Percentiles rank a stretch among this genome's conserved stretches.
Conservation (phyloP, 2,329 filamentous ascomycete species). For the Pseudogymnoascus sp. region DNA sequence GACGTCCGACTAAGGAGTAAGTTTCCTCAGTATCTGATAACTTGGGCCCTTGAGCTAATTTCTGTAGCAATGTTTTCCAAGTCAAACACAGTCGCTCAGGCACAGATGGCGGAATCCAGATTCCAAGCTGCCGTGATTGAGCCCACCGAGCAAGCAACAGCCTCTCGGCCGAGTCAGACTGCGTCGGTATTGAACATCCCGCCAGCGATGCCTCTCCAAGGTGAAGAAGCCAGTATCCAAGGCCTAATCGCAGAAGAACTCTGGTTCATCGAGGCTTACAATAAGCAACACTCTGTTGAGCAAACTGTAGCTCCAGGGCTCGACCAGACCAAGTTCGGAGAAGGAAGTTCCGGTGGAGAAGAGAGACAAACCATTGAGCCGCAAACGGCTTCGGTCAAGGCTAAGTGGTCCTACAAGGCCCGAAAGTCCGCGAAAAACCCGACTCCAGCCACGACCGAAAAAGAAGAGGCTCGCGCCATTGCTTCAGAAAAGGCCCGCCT, state of each 20-base stretch:
- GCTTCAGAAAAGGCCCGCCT: background rate
- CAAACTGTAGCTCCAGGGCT: background rate
- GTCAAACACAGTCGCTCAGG: background rate
- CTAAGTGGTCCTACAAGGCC: background rate
- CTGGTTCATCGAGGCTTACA: background rate
- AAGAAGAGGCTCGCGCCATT: background rate
- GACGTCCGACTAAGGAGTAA: background rate
- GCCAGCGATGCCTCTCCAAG: too few relatives aligned
- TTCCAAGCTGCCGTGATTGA: background rate
- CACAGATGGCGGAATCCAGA: background rate
- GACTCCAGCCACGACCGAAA: background rate
- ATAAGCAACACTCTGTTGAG: background rate
- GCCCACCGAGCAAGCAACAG: background rate
- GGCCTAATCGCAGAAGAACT: background rate
- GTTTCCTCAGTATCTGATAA: background rate
- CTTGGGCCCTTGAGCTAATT: background rate
- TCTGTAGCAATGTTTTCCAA: background rate
- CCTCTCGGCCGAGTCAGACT: background rate
- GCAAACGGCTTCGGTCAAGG: background rate
- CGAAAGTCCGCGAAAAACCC: background rate
- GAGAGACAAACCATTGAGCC: background rate
- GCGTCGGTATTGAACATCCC: background rate
- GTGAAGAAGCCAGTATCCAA: too few relatives aligned
- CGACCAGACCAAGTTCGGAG: background rate
- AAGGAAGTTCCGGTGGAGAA: background rate